Evolutionary conservation across 805 yeast species (phyloP).

Genomic region (Teunomyces cretensis): DNA sequence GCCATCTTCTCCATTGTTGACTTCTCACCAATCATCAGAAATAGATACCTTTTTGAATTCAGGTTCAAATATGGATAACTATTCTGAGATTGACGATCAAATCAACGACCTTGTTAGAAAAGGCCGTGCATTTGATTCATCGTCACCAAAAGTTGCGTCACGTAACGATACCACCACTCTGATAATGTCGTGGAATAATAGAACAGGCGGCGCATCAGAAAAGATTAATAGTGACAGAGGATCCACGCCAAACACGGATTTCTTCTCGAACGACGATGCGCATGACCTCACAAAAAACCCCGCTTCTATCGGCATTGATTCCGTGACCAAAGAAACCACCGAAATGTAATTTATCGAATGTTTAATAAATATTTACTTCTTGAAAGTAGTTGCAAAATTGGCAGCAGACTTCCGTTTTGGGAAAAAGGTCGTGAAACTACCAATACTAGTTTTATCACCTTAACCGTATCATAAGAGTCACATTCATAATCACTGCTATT

Average conservation of each 20-base stretch:
- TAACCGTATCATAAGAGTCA: no score
- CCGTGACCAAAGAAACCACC: not conserved
- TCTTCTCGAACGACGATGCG: constrained; percentile 21
- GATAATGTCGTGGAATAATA: constrained; percentile 25
- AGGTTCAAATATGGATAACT: constrained; percentile 10
- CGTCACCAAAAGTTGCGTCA: constrained; percentile 34
- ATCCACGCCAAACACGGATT: constrained; percentile 29
- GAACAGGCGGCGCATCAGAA: constrained; percentile 1
- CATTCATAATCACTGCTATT: no score
- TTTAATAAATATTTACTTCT: not conserved
- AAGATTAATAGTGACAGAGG: constrained; percentile 12
- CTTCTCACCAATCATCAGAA: constrained; percentile 15
- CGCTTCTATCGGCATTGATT: not conserved
- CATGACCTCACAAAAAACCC: not conserved
- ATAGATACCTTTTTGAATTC: constrained; percentile 16
- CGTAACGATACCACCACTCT: constrained; percentile 37
- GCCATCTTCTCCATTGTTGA: constrained; percentile 42
- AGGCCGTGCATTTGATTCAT: constrained; percentile 16
- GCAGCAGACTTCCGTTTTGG: not conserved
- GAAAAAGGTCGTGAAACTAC: no score
- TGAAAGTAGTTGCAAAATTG: not conserved
- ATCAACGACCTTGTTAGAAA: constrained; percentile 17
- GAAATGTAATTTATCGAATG: not conserved
- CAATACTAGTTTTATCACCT: no score
- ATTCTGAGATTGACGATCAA: constrained; percentile 20